Base-by-base conservation (phyloP, 2,329 filamentous ascomycete species). In the Penicillium sp. region DNA sequence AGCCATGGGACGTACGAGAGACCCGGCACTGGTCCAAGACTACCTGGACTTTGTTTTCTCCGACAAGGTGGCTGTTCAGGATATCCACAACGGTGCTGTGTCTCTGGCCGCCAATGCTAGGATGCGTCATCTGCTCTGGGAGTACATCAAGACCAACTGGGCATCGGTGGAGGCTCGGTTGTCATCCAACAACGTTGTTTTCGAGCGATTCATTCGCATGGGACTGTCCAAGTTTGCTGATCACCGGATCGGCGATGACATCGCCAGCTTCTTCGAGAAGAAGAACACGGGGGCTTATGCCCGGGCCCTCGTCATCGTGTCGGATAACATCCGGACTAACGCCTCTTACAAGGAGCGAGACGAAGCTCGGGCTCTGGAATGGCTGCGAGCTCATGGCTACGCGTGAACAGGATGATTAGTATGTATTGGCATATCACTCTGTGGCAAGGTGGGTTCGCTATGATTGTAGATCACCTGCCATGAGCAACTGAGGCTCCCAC, bases 211-310 rank as follows among this genome's bases (percentile, higher is more conserved):
- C 75, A 77, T 99, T 63, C 86, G 89, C 62, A 79, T 89, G 61
- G 86, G 86, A 37, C 77, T 99, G 61, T 84, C 84, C 65, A 89
- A 89, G 68, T 97, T 95, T 69, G 84, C 89, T 3, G 86, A 91
- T 62, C 75, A 79, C 12, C 81, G 82, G 56, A 80, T 84, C 13
- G 82, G 90, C 56, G 80, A 85, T 58, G 91, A 97, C 47, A 94
- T 99, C 64, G 80, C 86, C 43, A 71, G 75, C 2, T 99, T 99
- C 80, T 99, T 97, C 79, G 80, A 83, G 63, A 82, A 83, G 64
- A 96, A 93, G 79, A 90, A 97, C 67, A 93, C 89, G 15, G 85
- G 85, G 64, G 89, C 86, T 42, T 97, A 92, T 72, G 89, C 95
- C 70, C 86, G 94, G 49, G 92, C 90, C 3, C 75, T 99, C 45